These are phyloP conservation scores for Ustilago sp. DNA, from an alignment of 1,284 basidiomycete genomes.

Conservation along the genomic window DNA sequence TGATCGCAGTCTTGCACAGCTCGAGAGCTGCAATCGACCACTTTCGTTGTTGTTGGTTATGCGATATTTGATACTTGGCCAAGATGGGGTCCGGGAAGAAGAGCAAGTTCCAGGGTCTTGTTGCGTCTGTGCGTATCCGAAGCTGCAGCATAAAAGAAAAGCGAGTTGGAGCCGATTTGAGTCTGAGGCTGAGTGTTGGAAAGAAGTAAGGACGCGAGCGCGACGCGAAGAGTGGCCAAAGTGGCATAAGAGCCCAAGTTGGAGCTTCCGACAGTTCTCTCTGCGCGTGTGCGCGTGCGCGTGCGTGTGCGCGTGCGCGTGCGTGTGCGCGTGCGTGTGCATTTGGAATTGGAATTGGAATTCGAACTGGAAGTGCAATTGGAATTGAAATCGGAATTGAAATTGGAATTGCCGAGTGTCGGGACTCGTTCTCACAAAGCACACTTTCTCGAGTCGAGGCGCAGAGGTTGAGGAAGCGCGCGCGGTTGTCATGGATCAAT, in stretches of 20 bases:
- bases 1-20: background rate
- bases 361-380: too few relatives aligned
- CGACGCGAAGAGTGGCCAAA: slow-evolving; percentile 38
- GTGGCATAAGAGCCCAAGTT: background rate
- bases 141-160: slow-evolving; percentile 5
- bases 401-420: background rate
- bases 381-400: background rate
- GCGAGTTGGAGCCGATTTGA: slow-evolving; percentile 29
- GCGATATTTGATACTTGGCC: too few relatives aligned
- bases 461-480: background rate
- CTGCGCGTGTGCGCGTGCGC: too few relatives aligned
- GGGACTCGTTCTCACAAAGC: background rate
- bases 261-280: too few relatives aligned
- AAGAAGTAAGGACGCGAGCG: slow-evolving; percentile 22
- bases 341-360: too few relatives aligned
- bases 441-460: background rate
- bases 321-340: too few relatives aligned
- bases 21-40: background rate
- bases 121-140: slow-evolving; percentile 4
- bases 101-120: slow-evolving; percentile 10
- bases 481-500: slow-evolving; percentile 1
- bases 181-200: slow-evolving; percentile 21
- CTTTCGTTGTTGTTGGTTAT: background rate
- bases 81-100: background rate
- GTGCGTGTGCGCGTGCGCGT: too few relatives aligned